A percentile compares a stretch with the other conserved stretches of the same genome.
Evolutionary conservation across 106 monocot species (phyloP).

Genomic region (Dendrobium officinale): DNA sequence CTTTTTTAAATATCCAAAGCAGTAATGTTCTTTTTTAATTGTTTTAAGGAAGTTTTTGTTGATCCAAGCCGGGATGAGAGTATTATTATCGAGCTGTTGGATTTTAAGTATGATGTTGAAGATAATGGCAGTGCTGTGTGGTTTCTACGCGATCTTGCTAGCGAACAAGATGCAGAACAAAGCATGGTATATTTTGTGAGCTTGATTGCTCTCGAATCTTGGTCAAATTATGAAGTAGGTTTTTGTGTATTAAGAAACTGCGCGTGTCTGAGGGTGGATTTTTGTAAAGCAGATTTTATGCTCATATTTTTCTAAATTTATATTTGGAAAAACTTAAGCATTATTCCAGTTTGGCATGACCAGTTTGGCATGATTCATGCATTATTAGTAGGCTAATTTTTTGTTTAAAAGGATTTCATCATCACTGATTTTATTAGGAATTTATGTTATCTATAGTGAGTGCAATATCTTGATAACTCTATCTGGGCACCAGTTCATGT

Average conservation of each 20-base stretch:
- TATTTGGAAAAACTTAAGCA: too few species aligned
- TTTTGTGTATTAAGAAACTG: not conserved
- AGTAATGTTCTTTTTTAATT: not conserved
- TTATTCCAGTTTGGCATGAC: not conserved
- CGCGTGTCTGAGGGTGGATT: not conserved
- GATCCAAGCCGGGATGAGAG: slow-evolving; percentile 85
- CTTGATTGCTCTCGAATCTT: not conserved
- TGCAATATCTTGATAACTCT: too few species aligned
- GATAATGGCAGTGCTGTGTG: slow-evolving; percentile 72
- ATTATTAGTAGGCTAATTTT: not conserved
- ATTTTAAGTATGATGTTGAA: slow-evolving; percentile 65
- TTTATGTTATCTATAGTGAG: too few species aligned
- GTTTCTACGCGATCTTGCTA: slow-evolving; percentile 75
- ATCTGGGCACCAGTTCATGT: too few species aligned
- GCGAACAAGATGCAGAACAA: slow-evolving; percentile 63
- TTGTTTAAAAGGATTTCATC: not conserved
- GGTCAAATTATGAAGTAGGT: not conserved
- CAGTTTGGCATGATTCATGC: not conserved
- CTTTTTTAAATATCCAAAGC: not conserved
- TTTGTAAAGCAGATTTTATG: not conserved
- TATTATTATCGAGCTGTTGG: slow-evolving; percentile 78
- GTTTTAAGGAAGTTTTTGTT: slow-evolving; percentile 61
- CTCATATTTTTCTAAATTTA: not conserved
- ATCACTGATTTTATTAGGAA: too few species aligned
- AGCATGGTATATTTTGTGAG: slow-evolving; percentile 35